phyloP scores from a whole-genome alignment of 2,329 filamentous ascomycete species.

The Xylariaceae sp. region DNA sequence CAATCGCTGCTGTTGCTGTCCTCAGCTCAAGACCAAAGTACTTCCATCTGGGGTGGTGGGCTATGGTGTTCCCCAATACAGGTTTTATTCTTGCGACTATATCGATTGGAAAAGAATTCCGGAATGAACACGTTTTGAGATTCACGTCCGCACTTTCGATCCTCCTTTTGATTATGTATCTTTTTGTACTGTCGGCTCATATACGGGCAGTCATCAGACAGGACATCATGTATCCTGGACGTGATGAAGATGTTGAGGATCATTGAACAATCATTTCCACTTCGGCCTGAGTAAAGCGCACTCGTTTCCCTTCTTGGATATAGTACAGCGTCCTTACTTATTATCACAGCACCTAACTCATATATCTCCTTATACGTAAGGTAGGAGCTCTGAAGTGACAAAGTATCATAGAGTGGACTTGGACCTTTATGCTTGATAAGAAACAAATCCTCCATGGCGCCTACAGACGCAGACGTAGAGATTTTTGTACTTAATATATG shows the following conservation, averaged over 20 bases:
- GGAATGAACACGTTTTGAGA: conserved; percentile 43
- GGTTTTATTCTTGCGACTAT: conserved; percentile 57
- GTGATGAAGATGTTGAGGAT: conserved; percentile 52
- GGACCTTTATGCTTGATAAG: no score
- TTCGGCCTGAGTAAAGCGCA: no score
- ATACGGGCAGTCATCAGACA: conserved; percentile 45
- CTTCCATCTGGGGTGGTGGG: conserved; percentile 63
- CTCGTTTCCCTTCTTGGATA: no score
- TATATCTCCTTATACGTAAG: no score
- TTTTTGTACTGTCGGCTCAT: conserved; percentile 42
- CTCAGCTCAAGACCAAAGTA: conserved; percentile 42
- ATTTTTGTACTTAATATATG: no score
- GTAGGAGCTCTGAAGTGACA: no score
- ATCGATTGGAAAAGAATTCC: conserved; percentile 46
- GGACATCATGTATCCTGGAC: conserved; percentile 53
- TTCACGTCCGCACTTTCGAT: conserved; percentile 48
- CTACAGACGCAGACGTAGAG: no score
- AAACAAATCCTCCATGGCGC: no score
- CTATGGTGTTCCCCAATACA: conserved; percentile 59
- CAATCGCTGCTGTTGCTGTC: conserved; percentile 45
- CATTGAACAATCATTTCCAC: conserved; percentile 25
- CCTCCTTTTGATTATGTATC: conserved; percentile 38
- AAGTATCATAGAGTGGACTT: no score
- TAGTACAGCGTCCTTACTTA: no score
- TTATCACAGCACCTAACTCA: no score